Percentiles rank a stretch among this genome's conserved stretches.
phyloP scores from a whole-genome alignment of 139 green algal genomes.

The Chlorella vulgaris region DNA sequence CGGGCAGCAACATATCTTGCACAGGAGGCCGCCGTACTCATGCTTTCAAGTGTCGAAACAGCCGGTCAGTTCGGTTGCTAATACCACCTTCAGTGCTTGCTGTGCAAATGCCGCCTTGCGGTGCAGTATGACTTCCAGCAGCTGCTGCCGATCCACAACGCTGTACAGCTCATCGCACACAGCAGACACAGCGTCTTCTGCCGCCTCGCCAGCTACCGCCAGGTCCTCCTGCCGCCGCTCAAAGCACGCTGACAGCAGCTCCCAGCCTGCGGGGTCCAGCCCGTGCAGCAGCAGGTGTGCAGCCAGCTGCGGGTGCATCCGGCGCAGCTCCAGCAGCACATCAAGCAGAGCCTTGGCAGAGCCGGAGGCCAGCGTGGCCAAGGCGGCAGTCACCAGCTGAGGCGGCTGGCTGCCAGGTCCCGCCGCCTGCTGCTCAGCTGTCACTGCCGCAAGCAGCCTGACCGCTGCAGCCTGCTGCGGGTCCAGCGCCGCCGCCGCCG shows the following conservation, averaged over 20 bases:
- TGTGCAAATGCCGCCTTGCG: slow-evolving; percentile 8
- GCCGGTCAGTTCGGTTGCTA: slow-evolving; percentile 2
- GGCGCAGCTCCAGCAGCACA: slow-evolving; percentile 20
- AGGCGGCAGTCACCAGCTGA: not conserved
- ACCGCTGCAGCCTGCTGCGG: not conserved
- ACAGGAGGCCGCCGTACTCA: too few relatives aligned
- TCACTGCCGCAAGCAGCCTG: not conserved
- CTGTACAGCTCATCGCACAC: slow-evolving; percentile 10
- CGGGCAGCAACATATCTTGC: not conserved
- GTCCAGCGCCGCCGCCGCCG: not conserved
- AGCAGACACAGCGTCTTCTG: slow-evolving; percentile 2
- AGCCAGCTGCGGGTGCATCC: not conserved
- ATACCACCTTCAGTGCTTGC: slow-evolving; percentile 12
- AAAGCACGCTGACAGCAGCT: slow-evolving; percentile 10
- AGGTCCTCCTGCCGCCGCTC: slow-evolving; percentile 20
- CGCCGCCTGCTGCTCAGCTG: not conserved
- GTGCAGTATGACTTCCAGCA: slow-evolving; percentile 26
- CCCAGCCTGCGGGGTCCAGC: slow-evolving; percentile 5
- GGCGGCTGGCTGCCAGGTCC: not conserved
- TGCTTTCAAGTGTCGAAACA: too few relatives aligned
- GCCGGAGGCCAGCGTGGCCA: slow-evolving; percentile 20
- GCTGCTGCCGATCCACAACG: not conserved
- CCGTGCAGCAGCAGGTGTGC: slow-evolving; percentile 29
- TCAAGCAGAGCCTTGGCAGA: slow-evolving; percentile 1
- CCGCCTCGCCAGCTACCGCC: not conserved